Percentiles rank a stretch among this genome's conserved stretches.
phyloP scores from a whole-genome alignment of 768 basidiomycete genomes.

The Pisolithus albus region DNA sequence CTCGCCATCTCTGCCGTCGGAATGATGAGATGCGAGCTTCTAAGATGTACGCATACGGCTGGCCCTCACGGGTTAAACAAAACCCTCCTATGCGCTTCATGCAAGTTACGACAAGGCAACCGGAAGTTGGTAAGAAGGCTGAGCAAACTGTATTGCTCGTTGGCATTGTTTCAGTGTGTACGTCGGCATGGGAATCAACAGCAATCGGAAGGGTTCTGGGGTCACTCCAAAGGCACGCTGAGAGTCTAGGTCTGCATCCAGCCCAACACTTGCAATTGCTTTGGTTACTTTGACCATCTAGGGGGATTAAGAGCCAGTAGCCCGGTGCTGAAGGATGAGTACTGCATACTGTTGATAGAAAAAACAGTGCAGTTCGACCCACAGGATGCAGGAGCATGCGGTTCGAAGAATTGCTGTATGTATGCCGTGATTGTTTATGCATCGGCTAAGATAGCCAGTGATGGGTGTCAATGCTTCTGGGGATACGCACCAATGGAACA shows the following conservation, averaged over 20 bases:
- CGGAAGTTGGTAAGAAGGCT: too few relatives aligned
- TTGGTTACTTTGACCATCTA: slow-evolving; percentile 60
- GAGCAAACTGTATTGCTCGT: slow-evolving; percentile 38
- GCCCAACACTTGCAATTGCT: slow-evolving; percentile 40
- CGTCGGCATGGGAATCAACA: slow-evolving; percentile 47
- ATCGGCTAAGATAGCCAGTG: slow-evolving; percentile 45
- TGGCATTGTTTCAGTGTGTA: slow-evolving; percentile 33
- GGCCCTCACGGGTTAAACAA: slow-evolving; percentile 28
- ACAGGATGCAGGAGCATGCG: slow-evolving; percentile 42
- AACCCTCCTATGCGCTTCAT: too few relatives aligned
- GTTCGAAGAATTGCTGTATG: slow-evolving; percentile 45
- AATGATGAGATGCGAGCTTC: not conserved
- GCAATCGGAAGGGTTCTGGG: slow-evolving; percentile 57
- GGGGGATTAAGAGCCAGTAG: slow-evolving; percentile 6
- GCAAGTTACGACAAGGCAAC: too few relatives aligned
- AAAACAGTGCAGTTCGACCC: slow-evolving; percentile 46
- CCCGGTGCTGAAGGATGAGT: not conserved
- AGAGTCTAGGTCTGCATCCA: slow-evolving; percentile 61
- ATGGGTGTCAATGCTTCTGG: not conserved
- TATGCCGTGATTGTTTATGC: slow-evolving; percentile 46
- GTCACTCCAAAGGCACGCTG: slow-evolving; percentile 63
- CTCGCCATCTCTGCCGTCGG: slow-evolving; percentile 33
- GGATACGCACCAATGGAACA: not conserved
- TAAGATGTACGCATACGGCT: not conserved
- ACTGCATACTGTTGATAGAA: slow-evolving; percentile 45